phyloP scores from a whole-genome alignment of 768 basidiomycete species.

The Russula sp. region DNA sequence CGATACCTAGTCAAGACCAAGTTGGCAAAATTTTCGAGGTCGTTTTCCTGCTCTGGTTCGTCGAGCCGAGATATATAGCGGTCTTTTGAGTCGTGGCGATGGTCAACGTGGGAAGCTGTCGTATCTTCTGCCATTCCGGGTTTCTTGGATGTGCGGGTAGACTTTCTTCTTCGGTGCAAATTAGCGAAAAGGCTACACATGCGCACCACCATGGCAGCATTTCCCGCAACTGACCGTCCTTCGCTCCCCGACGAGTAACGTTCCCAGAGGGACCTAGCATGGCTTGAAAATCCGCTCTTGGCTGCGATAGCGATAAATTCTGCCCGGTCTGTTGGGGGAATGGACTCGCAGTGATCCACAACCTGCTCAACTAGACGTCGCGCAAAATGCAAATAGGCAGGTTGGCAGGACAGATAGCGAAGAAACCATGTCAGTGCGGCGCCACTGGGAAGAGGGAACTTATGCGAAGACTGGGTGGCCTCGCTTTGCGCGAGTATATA shows the following conservation, averaged over 20 bases:
- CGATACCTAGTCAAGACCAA: constrained; percentile 43
- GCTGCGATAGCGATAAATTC: constrained; percentile 45
- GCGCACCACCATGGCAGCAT: constrained; percentile 42
- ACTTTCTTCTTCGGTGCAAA: neutral
- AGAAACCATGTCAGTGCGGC: constrained; percentile 49
- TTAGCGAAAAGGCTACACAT: constrained; percentile 43
- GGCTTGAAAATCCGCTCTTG: constrained; percentile 39
- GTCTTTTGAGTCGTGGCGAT: neutral
- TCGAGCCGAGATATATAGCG: neutral
- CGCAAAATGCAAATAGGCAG: constrained; percentile 40
- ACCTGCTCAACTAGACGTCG: constrained; percentile 48
- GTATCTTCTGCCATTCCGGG: neutral
- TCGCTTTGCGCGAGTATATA: constrained; percentile 42
- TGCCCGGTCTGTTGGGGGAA: constrained; percentile 44
- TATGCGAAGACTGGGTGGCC: constrained; percentile 30
- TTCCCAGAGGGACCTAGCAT: constrained; percentile 54
- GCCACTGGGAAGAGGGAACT: constrained; percentile 48
- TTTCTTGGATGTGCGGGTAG: neutral
- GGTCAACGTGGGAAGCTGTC: neutral
- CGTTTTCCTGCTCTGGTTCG: constrained; percentile 13
- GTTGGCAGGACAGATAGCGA: constrained; percentile 35
- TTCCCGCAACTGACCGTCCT: constrained; percentile 37
- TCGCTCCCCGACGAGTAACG: constrained; percentile 43
- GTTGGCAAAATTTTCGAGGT: constrained; percentile 35
- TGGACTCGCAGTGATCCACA: constrained; percentile 34